A percentile compares a stretch with the other conserved stretches of the same genome.
Conservation (phyloP, 257 asterid genomes). For the Solanum neorickii region DNA sequence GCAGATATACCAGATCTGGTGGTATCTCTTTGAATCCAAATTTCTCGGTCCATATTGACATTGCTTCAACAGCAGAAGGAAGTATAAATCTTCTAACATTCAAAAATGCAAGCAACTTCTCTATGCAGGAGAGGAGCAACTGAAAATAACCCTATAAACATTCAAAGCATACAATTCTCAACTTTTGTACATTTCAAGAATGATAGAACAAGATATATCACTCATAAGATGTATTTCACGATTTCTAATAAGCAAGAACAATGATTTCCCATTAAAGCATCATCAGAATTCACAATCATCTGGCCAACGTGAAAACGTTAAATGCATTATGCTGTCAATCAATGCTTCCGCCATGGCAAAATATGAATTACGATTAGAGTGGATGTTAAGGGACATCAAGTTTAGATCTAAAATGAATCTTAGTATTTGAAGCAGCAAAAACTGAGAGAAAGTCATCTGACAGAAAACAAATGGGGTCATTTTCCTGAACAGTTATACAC, state of each 20-base stretch:
- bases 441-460: background rate
- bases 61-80: conserved; percentile 84
- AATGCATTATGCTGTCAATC: background rate
- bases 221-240: background rate
- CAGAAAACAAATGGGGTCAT: background rate
- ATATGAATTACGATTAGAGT: background rate
- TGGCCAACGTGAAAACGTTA: background rate
- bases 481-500: background rate
- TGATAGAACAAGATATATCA: background rate
- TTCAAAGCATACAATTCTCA: background rate
- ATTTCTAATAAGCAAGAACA: background rate
- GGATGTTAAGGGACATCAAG: background rate
- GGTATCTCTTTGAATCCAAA: conserved; percentile 67
- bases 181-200: background rate
- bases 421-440: background rate
- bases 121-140: conserved; percentile 60
- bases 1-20: conserved; percentile 46
- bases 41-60: conserved; percentile 85
- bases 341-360: background rate
- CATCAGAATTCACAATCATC: background rate
- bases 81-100: conserved; percentile 60
- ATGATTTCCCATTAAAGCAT: background rate
- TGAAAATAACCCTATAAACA: conserved; percentile 80
- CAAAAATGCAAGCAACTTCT: conserved; percentile 62
- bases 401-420: background rate